Evolutionary conservation across 352 stramenopile genomes (phyloP).

Genomic region (Pythium rishiriense): DNA sequence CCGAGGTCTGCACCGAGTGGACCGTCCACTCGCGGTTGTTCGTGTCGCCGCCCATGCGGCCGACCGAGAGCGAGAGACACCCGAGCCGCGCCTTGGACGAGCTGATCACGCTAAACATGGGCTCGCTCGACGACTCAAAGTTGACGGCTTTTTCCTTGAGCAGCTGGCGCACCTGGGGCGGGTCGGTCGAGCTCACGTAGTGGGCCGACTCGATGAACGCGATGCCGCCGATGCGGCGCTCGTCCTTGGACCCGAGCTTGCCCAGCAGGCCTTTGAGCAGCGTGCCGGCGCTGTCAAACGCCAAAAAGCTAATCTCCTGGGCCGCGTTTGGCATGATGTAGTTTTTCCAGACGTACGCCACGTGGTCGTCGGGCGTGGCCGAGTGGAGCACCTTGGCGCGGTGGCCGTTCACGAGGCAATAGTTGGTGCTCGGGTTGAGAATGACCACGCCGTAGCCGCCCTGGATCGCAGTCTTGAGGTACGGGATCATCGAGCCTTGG

Average conservation of each 20-base stretch:
- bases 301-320: conserved; percentile 86
- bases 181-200: conserved; percentile 62
- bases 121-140: conserved; percentile 78
- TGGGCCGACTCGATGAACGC: conserved; percentile 86
- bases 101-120: conserved; percentile 83
- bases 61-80: conserved; percentile 79
- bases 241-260: conserved; percentile 53
- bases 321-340: conserved; percentile 81
- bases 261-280: conserved; percentile 75
- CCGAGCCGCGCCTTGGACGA: conserved; percentile 70
- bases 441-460: conserved; percentile 82
- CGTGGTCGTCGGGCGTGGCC: conserved; percentile 69
- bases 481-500: conserved; percentile 87
- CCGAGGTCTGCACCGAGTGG: conserved; percentile 84
- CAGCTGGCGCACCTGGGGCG: conserved; percentile 50
- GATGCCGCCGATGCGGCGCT: conserved; percentile 70
- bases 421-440: conserved; percentile 85
- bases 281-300: conserved; percentile 65
- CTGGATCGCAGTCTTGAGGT: conserved; percentile 85
- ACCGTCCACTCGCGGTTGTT: conserved; percentile 84
- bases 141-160: conserved; percentile 76
- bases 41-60: conserved; percentile 60
- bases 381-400: conserved; percentile 83
- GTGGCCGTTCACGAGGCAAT: conserved; percentile 75
- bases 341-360: conserved; percentile 86